Evolutionary conservation across 495 filamentous ascomycete genomes (phyloP), one percentile per base, ranked within the genome.

Genomic region (Physcia stellaris): DNA sequence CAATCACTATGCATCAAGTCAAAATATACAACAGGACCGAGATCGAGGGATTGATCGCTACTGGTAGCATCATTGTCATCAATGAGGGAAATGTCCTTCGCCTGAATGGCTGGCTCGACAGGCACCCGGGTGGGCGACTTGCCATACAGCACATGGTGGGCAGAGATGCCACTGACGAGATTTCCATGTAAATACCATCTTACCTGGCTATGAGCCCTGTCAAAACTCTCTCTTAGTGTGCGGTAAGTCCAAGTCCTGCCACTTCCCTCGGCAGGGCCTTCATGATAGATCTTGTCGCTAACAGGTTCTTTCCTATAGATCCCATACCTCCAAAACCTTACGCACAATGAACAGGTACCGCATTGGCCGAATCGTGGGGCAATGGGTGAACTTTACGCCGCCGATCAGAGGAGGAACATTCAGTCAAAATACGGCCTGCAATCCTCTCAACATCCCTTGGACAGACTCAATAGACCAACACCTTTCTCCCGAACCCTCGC

Each of bases 151-250:
- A 70, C 46, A 67, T 68, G 63, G 55, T 68, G 2, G 65, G 65
- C 23, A 59, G 54, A 49, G 65, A 70, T 54, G 63, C 63, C 35
- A 67, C 65, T 19, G 62, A 67, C 47, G 66, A 70, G 52, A 66
- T 70, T 35, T 62, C 58, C 31, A 57, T 59, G 64, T 58, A 52
- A 57, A 49, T 46, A 36, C 45, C 32, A 38, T 40, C 24, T 36
- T 12, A 35, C 33, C 33, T 40, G 35, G 39, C 39, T 41, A 38
- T 32, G 34, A 15, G 19, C 32, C 17, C 19, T 16, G 32, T 26
- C 35, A 38, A 37, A 1, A n/a, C 28, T 28, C 22, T 21, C 24
- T 12, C 26, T 41, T 1, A 18, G 38, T 29, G 36, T 24, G 32
- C n/a, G 43, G 42, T 42, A 38, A 48, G 35, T 48, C 15, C 9